Percentiles rank a stretch among this genome's conserved stretches.
Evolutionary conservation across 1,284 basidiomycete species (phyloP).

Genomic region (Lentinus polychrous): DNA sequence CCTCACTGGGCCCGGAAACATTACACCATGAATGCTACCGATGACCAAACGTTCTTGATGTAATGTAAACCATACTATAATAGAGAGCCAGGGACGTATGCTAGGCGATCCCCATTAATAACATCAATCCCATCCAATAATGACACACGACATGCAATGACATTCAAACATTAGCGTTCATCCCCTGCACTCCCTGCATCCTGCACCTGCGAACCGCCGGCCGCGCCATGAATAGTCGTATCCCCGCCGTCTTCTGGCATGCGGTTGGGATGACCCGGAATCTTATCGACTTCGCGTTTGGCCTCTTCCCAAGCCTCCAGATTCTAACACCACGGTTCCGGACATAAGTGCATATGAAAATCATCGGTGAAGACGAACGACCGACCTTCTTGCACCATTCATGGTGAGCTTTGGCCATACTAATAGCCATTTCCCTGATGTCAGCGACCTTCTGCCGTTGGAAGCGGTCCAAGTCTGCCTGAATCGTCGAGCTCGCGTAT

Average conservation of each 20-base stretch:
- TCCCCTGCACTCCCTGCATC: constrained; percentile 58
- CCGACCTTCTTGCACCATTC: constrained; percentile 92
- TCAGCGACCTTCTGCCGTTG: constrained; percentile 98
- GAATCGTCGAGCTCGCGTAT: constrained; percentile 93
- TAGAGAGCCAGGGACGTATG: too few species aligned
- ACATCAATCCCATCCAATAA: too few species aligned
- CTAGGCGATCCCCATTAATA: too few species aligned
- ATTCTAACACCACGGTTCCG: constrained; percentile 51
- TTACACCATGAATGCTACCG: too few species aligned
- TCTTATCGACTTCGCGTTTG: constrained; percentile 82
- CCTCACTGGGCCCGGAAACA: too few species aligned
- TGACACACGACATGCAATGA: too few species aligned
- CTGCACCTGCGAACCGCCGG: constrained; percentile 30
- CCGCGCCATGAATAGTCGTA: constrained; percentile 6
- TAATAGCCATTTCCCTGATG: constrained; percentile 85
- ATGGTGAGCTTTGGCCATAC: constrained; percentile 84
- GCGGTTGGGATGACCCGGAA: constrained; percentile 84
- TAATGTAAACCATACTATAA: too few species aligned
- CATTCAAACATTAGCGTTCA: constrained; percentile 26
- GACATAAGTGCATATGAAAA: neutral
- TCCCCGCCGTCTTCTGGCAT: constrained; percentile 30
- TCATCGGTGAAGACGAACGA: neutral
- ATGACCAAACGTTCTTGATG: too few species aligned
- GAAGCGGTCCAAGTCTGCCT: constrained; percentile 96
- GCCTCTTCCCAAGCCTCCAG: constrained; percentile 96